phyloP scores from a whole-genome alignment of 2,329 filamentous ascomycete genomes.

The Macrophomina pseudophaseolina region DNA sequence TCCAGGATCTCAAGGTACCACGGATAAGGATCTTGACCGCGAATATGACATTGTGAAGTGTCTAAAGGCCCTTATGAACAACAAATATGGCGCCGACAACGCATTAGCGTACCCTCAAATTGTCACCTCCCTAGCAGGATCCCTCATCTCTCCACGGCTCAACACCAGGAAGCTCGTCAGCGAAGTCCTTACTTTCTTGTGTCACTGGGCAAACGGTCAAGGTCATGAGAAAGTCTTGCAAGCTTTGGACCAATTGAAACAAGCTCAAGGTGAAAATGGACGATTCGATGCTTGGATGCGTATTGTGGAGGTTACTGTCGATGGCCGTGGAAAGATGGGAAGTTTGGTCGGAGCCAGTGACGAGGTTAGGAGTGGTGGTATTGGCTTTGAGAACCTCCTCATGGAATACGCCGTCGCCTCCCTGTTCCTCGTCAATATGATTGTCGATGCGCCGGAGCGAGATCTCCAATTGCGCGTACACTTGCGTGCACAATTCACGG shows the following conservation, averaged over 20 bases:
- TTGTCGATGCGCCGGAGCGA: constrained; percentile 86
- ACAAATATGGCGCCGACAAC: constrained; percentile 98
- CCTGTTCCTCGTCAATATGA: constrained; percentile 93
- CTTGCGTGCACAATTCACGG: constrained; percentile 93
- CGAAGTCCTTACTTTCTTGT: constrained; percentile 94
- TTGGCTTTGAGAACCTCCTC: constrained; percentile 97
- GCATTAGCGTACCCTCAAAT: constrained; percentile 89
- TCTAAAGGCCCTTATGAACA: constrained; percentile 97
- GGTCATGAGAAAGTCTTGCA: constrained; percentile 94
- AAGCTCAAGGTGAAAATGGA: constrained; percentile 86
- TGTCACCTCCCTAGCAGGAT: constrained; percentile 83
- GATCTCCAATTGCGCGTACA: constrained; percentile 92
- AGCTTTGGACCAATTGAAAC: constrained; percentile 89
- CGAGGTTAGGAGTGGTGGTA: constrained; percentile 92
- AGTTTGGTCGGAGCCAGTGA: constrained; percentile 96
- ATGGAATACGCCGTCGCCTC: constrained; percentile 99
- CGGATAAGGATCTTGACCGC: constrained; percentile 81
- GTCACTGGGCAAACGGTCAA: constrained; percentile 87
- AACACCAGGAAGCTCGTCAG: constrained; percentile 94
- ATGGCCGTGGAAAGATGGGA: constrained; percentile 98
- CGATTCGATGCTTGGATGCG: constrained; percentile 99
- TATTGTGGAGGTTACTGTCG: constrained; percentile 93
- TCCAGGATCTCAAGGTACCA: constrained; percentile 55
- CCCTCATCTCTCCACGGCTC: constrained; percentile 83
- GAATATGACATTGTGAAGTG: constrained; percentile 99